Evolutionary conservation across 768 basidiomycete genomes (phyloP).

Genomic region (Mrakia blollopis): DNA sequence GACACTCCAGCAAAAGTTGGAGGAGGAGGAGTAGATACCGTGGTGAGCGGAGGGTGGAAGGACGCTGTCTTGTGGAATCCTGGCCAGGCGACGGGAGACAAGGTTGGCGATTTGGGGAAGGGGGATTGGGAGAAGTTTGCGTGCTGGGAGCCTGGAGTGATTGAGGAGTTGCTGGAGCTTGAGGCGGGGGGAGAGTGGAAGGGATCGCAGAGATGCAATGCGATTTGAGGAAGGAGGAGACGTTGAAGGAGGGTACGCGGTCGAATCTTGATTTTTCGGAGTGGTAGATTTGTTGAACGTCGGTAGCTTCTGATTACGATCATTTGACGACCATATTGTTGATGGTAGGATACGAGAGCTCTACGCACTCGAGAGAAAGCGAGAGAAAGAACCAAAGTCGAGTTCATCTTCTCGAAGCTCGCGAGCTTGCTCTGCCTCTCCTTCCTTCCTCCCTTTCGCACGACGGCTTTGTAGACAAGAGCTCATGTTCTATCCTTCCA

Average conservation of each 20-base stretch:
- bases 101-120: constrained; percentile 3
- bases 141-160: constrained; percentile 19
- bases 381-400: too few species aligned
- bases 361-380: too few species aligned
- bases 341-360: too few species aligned
- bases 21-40: neutral
- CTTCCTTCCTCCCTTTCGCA: too few species aligned
- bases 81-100: neutral
- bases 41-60: neutral
- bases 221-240: constrained; percentile 8
- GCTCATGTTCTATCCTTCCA: neutral
- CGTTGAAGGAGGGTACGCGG: neutral
- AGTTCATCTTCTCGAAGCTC: too few species aligned
- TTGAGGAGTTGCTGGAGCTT: neutral
- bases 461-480: neutral
- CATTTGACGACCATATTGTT: too few species aligned
- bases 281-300: too few species aligned
- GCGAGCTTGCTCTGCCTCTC: too few species aligned
- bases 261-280: too few species aligned
- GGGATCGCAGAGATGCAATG: neutral
- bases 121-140: constrained; percentile 16
- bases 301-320: too few species aligned
- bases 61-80: constrained; percentile 19
- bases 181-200: constrained; percentile 3
- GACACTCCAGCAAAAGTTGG: neutral